Evolutionary conservation across 2,329 filamentous ascomycete genomes (phyloP), one percentile per base, ranked within the genome.

Genomic region (Claviceps fusiformis): DNA sequence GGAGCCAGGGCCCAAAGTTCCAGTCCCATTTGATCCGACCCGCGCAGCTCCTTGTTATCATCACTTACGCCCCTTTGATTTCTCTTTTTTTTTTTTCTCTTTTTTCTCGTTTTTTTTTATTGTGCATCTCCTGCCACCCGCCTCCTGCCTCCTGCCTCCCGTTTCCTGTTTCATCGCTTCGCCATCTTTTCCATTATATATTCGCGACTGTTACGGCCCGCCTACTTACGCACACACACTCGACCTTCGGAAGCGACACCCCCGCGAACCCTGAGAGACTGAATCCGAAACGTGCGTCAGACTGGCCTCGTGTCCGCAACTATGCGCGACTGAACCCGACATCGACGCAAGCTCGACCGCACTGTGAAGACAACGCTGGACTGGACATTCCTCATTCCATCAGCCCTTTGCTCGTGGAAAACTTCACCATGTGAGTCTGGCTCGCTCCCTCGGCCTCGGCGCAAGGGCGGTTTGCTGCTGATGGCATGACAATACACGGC

Each of bases 371-470:
- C 31, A 60, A 59, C 58, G 41, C 67, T 67, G 65, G 65, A 66
- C 56, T n/a, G n/a, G n/a, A n/a, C n/a, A 63, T 63, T 58, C 60
- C 63, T n/a, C 35, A 37, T 63, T 64, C 55, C 64, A 61, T 46
- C 64, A 64, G 6, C 62, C 63, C 50, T 61, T 60, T 52, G 63
- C 63, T 58, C 61, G 62, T 58, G 62, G 57, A 56, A 62, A 62
- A 66, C 52, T 60, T 60, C 50, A 57, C 64, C 53, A 57, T 64
- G 66, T 68, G 62, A 59, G 59, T 54, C 44, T 54, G n/a, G 5
- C n/a, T n/a, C n/a, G n/a, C 35, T 50, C 33, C 15, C 50, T 45
- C 33, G 3, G 43, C 55, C 39, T 33, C 15, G 50, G 50, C 50
- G 24, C 50, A 43, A 24, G 8, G 7, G 24, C 37, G 31, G 31